Base-by-base conservation (phyloP, 2,329 filamentous ascomycete genomes). In the Pseudogymnoascus sp. region DNA sequence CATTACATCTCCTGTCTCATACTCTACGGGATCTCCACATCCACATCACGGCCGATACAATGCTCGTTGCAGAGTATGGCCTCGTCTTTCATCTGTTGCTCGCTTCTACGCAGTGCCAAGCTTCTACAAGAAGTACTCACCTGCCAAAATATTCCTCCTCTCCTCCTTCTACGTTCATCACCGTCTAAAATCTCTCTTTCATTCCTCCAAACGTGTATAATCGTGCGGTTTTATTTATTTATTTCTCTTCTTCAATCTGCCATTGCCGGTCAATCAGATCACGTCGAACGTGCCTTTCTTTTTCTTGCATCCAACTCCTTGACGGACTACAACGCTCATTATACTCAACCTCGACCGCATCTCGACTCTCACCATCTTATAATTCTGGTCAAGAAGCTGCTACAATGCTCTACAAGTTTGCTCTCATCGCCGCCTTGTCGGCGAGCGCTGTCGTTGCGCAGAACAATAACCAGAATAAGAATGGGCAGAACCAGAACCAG, bases 251-350 rank as follows among this genome's bases (percentile, higher is more conserved):
- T 63, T 65, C 68, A 50, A 50, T 50, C 43, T 50, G 25, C n/a
- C n/a, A 50, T 72, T 70, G 67, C 67, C 65, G 67, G 70, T 69
- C 69, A 70, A 72, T 68, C 63, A 70, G 18, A 39, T 71, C 69
- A 68, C 70, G 70, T 72, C 70, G 70, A 72, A 60, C 70, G 70
- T 69, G 70, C 61, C 70, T 72, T 68, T 69, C 67, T 67, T 67
- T 62, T 62, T 69, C 58, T 58, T 57, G 57, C 64, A 60, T 57
- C 59, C 32, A 61, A 70, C 69, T 65, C 69, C 70, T 70, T 68
- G 60, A 71, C 69, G 69, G 69, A 67, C 65, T 66, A 62, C 67
- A 68, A 64, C 68, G 65, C 64, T 67, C 70, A 62, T 64, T 65
- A 65, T 62, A 62, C 60, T 62, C 64, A 61, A 62, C 22, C 50